Base-by-base conservation (phyloP, 495 filamentous ascomycete genomes). In the Sphaerosporella brunnea region DNA sequence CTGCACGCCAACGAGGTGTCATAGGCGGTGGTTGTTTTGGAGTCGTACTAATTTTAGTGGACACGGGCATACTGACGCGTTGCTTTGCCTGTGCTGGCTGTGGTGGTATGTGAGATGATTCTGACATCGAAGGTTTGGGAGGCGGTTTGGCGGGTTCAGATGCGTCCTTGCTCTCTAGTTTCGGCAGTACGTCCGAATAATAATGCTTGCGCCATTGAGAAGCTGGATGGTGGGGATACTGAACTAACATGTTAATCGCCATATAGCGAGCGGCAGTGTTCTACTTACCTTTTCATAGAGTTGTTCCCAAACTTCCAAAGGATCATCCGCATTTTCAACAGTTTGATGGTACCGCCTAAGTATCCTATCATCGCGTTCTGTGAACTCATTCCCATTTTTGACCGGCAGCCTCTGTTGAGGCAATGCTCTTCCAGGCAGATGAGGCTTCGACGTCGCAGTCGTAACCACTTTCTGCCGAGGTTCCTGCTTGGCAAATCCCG, bases 401-500 rank as follows among this genome's bases (percentile, higher is more conserved):
- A 15, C 35, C 13, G 28, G 28, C 28, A 13, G 28, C 7, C 13
- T 32, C 28, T 32, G 28, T 32, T 32, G 5, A 7, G 28, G 28
- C 28, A 32, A 18, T 9, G 35, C 16, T 37, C 35, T 32, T 32
- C 28, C 7, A 32, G 5, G 5, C 28, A 32, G 28, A 32, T 32
- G 5, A 5, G 28, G 13, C 13, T 32, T 32, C 28, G 28, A 13
- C 28, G n/a, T n/a, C n/a, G n/a, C n/a, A n/a, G n/a, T n/a, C n/a
- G n/a, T n/a, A n/a, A 32, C 28, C 7, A 32, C 28, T 32, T 32
- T 32, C 13, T 5, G 35, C 16, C 35, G 35, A 4, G 35, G 8
- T 37, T 8, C 35, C 35, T 7, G 35, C 8, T 18, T 37, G 7
- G 18, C 35, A 7, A 15, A 5, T 30, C 70, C 69, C 18, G 60